Evolutionary conservation across 139 green algal genomes (phyloP).

Genomic region (Chlamydomonas eustigma): DNA sequence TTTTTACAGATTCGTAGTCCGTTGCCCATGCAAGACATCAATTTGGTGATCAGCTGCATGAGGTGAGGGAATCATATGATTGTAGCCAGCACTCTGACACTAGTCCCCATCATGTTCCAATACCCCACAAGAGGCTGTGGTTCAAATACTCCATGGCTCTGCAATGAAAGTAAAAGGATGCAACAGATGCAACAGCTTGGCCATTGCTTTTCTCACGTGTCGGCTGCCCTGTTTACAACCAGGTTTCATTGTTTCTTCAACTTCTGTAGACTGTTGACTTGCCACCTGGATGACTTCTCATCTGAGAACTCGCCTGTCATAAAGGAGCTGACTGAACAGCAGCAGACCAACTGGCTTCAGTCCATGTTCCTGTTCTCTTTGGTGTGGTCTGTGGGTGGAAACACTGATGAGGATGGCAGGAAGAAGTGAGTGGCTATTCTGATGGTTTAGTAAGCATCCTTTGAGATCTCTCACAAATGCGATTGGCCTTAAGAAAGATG

Average conservation of each 20-base stretch:
- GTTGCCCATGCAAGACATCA: slow-evolving; percentile 58
- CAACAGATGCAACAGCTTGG: too few relatives aligned
- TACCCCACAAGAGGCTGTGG: too few relatives aligned
- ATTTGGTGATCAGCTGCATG: slow-evolving; percentile 53
- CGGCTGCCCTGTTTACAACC: too few relatives aligned
- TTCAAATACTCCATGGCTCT: too few relatives aligned
- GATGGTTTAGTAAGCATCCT: too few relatives aligned
- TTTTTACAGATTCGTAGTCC: slow-evolving; percentile 25
- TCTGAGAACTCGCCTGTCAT: not conserved
- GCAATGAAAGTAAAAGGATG: too few relatives aligned
- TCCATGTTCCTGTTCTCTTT: slow-evolving; percentile 67
- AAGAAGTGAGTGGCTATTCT: slow-evolving; percentile 8
- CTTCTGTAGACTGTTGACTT: slow-evolving; percentile 46
- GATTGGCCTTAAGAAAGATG: too few relatives aligned
- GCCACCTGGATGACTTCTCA: slow-evolving; percentile 54
- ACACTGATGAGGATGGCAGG: slow-evolving; percentile 50
- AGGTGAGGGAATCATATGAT: slow-evolving; percentile 21
- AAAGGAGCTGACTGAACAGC: slow-evolving; percentile 33
- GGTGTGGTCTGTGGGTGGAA: slow-evolving; percentile 68
- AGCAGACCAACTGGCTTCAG: slow-evolving; percentile 43
- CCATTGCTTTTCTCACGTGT: too few relatives aligned
- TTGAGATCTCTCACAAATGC: too few relatives aligned
- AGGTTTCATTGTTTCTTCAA: too few relatives aligned
- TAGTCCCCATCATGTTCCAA: not conserved
- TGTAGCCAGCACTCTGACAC: not conserved